Evolutionary conservation across 495 filamentous ascomycete genomes (phyloP).

Genomic region (Cairneyella variabilis): DNA sequence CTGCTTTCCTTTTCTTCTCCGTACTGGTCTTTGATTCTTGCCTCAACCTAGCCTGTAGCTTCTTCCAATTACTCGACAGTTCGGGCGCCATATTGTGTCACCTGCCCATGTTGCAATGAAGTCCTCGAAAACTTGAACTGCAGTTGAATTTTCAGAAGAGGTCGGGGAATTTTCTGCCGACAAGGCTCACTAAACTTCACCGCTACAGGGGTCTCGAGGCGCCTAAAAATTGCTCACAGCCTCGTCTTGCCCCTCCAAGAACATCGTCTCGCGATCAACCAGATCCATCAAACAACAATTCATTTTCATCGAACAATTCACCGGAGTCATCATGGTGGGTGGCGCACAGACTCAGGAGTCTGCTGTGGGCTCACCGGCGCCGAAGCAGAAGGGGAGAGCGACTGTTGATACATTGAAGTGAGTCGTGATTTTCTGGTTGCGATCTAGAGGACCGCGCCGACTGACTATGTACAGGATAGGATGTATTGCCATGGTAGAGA

Average conservation of each 20-base stretch:
- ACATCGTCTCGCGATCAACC: slow-evolving; percentile 10
- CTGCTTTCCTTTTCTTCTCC: slow-evolving; percentile 28
- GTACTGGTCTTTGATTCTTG: slow-evolving; percentile 39
- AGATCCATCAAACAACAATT: slow-evolving; percentile 15
- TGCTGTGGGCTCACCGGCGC: slow-evolving; percentile 22
- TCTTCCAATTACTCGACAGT: slow-evolving; percentile 69
- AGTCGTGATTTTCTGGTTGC: slow-evolving; percentile 2
- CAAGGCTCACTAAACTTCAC: slow-evolving; percentile 15
- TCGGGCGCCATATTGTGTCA: slow-evolving; percentile 27
- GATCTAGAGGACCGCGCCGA: slow-evolving; percentile 20
- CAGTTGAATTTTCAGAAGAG: not conserved
- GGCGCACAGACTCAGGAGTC: slow-evolving; percentile 18
- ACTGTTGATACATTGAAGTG: slow-evolving; percentile 28
- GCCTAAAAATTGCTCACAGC: slow-evolving; percentile 10
- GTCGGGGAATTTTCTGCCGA: not conserved
- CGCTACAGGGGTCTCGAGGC: too few relatives aligned
- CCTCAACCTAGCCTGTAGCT: slow-evolving; percentile 62
- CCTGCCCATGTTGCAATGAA: not conserved
- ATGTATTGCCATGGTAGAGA: slow-evolving; percentile 47
- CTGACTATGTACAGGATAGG: slow-evolving; percentile 41
- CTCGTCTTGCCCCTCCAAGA: slow-evolving; percentile 21
- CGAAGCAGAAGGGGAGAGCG: slow-evolving; percentile 25
- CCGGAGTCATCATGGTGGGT: slow-evolving; percentile 22
- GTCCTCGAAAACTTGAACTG: not conserved
- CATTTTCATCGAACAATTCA: slow-evolving; percentile 20